These are phyloP conservation scores for Cercospora canescens DNA, from an alignment of 2,329 filamentous ascomycete species.

Conservation along the genomic window DNA sequence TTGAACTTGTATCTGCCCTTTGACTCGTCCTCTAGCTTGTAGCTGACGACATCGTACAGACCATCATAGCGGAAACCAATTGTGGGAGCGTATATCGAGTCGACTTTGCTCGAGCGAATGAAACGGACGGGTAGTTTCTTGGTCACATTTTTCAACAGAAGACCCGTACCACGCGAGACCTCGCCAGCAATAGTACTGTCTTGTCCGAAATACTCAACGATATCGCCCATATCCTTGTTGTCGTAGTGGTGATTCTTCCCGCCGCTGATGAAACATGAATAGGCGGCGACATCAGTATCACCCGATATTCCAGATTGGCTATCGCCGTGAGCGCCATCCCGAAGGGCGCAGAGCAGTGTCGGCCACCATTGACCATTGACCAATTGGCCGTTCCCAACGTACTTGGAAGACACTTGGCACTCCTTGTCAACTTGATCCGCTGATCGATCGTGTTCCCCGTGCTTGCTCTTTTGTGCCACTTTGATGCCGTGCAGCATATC, in stretches of 20 bases:
- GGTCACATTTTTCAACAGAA: constrained; percentile 44
- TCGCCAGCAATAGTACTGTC: constrained; percentile 35
- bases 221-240: constrained; percentile 52
- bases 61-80: constrained; percentile 60
- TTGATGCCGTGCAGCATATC: constrained; percentile 49
- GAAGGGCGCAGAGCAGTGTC: constrained; percentile 50
- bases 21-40: constrained; percentile 41
- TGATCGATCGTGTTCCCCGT: constrained; percentile 22
- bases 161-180: constrained; percentile 30
- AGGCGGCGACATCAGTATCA: constrained; percentile 47
- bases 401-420: constrained; percentile 33
- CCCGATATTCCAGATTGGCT: constrained; percentile 55
- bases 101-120: constrained; percentile 48
- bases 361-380: constrained; percentile 58
- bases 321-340: constrained; percentile 56
- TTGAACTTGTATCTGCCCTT: constrained; percentile 51
- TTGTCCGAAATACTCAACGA: constrained; percentile 56
- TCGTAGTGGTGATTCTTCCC: constrained; percentile 41
- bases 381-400: constrained; percentile 43
- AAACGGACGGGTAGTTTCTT: constrained; percentile 50
- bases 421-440: constrained; percentile 26
- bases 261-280: constrained; percentile 56
- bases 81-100: constrained; percentile 46
- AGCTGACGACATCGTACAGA: constrained; percentile 50
- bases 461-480: constrained; percentile 20